Evolutionary conservation across 352 stramenopile species (phyloP), one percentile per base, ranked within the genome.

Genomic region (Phytophthora cajani): DNA sequence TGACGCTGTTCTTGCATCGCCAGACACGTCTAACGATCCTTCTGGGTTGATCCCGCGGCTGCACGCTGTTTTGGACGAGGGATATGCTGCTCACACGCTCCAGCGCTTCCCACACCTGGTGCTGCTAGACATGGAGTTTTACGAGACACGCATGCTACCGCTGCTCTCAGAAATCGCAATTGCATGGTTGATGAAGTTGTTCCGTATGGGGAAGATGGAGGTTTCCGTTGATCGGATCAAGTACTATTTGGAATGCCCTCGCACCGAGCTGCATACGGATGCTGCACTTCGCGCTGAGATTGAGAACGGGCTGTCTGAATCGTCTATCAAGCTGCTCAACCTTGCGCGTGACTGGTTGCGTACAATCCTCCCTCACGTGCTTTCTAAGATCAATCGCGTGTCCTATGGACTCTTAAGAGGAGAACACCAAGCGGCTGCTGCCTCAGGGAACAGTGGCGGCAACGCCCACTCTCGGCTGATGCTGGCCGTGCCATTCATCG

Each of bases 341-440:
- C 83, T 99, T 21, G 94, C 94, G 17, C 90, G 99, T 54, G 96
- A 99, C 64, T 98, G 99, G 87, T 85, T 99, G 23, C 91, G 89
- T 16, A 99, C 98, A 25, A 99, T 99, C 67, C 78, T 99, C 36
- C 98, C 98, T n/a, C 98, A 99, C 65, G 89, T 99, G 2, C 78
- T 99, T 27, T 97, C 95, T 23, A 99, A 99, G 85, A 99, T 99
- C 68, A 98, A 99, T 71, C 91, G 98, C 63, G 98, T 99, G 16
- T 98, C 89, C 10, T 99, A 99, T 80, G 98, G 98, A 40, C 80
- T 99, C 1, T 77, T 99, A 17, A 78, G 90, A 77, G 74, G 80
- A 64, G 82, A 92, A 50, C 79, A 94, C 67, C 83, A 89, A 52
- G 42, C 77, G 2, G 70, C 78, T 54, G 72, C 80, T 5, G 66